phyloP scores from a whole-genome alignment of 345 rosid species.

The Eucalyptus curtisii region DNA sequence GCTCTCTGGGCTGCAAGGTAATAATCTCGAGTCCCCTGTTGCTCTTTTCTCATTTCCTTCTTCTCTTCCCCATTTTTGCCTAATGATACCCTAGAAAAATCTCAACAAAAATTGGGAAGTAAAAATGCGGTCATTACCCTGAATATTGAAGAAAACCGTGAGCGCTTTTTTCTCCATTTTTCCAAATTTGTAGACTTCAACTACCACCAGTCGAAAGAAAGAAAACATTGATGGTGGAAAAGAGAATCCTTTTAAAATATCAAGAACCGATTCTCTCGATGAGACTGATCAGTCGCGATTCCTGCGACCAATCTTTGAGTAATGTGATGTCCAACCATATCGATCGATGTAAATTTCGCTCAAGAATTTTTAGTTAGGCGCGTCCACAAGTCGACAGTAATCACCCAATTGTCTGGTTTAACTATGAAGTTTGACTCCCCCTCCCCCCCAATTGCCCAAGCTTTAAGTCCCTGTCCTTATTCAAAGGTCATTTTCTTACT shows the following conservation, averaged over 20 bases:
- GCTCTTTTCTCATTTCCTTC: neutral
- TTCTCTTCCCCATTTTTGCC: neutral
- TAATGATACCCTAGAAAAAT: neutral
- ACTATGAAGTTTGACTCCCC: neutral
- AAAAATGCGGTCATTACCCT: neutral
- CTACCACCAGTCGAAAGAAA: neutral
- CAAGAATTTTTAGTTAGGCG: neutral
- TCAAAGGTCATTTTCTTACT: neutral
- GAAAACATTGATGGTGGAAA: neutral
- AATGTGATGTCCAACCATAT: neutral
- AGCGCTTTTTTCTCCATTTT: neutral
- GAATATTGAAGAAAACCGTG: neutral
- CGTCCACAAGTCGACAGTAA: neutral
- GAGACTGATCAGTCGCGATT: neutral
- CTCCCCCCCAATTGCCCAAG: neutral
- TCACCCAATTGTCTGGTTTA: neutral
- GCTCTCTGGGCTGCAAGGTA: conserved; percentile 72
- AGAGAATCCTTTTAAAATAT: neutral
- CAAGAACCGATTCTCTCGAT: neutral
- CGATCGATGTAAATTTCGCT: neutral
- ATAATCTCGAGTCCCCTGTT: neutral
- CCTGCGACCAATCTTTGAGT: neutral
- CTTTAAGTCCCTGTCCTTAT: neutral
- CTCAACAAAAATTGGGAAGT: neutral
- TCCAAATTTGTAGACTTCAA: neutral